Conservation (phyloP, 495 filamentous ascomycete species). For the Melanomma pulvis-pyrius region DNA sequence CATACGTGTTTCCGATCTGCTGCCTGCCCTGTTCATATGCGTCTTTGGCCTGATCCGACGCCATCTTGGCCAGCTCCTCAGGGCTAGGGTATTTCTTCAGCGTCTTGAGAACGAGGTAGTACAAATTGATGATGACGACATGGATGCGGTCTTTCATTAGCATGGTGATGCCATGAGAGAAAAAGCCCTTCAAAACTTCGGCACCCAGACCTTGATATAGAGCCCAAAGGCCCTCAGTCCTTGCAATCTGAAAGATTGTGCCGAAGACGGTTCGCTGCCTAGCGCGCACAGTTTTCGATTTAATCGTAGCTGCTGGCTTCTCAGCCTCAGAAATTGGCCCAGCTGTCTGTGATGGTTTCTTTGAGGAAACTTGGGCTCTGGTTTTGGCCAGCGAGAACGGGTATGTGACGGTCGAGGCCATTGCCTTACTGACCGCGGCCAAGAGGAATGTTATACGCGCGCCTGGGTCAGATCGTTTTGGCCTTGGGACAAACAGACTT, state of each 20-base stretch:
- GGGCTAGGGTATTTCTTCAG: constrained; percentile 41
- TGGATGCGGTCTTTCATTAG: constrained; percentile 83
- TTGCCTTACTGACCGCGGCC: constrained; percentile 78
- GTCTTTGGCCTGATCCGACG: constrained; percentile 27
- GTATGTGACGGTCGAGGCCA: constrained; percentile 80
- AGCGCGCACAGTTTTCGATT: constrained; percentile 11
- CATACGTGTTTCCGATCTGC: constrained; percentile 5
- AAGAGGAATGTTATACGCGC: constrained; percentile 65
- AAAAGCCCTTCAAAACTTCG: constrained; percentile 82
- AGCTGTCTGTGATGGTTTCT: constrained; percentile 15
- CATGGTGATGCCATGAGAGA: constrained; percentile 89
- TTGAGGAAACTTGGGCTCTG: constrained; percentile 59
- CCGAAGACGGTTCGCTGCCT: constrained; percentile 60
- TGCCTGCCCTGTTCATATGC: constrained; percentile 17
- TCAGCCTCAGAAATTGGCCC: constrained; percentile 27
- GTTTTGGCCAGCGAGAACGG: constrained; percentile 84
- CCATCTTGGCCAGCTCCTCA: constrained; percentile 38
- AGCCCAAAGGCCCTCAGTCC: constrained; percentile 65
- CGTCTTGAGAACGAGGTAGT: constrained; percentile 54
- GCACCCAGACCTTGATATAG: constrained; percentile 78
- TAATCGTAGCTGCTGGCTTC: constrained; percentile 1
- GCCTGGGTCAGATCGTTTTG: constrained; percentile 56
- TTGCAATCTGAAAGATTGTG: constrained; percentile 64
- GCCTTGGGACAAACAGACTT: constrained; percentile 56
- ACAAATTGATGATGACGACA: constrained; percentile 67